Evolutionary conservation across 1,284 basidiomycete genomes (phyloP), one percentile per base, ranked within the genome.

Genomic region (Singerocomus rubriflavus): DNA sequence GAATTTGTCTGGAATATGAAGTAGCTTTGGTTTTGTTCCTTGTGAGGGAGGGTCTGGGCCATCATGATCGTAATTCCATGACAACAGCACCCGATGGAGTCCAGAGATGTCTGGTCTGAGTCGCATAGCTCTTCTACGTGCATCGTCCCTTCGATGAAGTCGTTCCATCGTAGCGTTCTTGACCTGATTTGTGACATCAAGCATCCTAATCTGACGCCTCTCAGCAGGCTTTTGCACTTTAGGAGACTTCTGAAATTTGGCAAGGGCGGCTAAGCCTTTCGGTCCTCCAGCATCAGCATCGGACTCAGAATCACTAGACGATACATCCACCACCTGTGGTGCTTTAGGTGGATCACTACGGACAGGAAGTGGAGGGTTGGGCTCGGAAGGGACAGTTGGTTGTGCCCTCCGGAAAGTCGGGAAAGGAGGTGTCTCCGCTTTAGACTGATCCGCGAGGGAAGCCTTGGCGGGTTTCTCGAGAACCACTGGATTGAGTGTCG

Each of bases 21-120:
- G 55, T 29, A 78, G 61, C 8, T 65, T 57, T 13, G 69, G 59
- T 29, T 66, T 68, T 5, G 67, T 58, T 10, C 72, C 77, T 40
- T 68, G 66, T 11, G 69, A 62, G 0, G 86, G 84, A 30, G 85
- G 85, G 41, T 76, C 71, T 8, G 80, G 71, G 10, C 85, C 88
- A 2, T 70, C 70, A 56, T 90, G 79, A 45, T 86, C 78, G 54
- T 93, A 93, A 66, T 91, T 76, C 96, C 96, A 99, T 0, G 87
- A 83, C 1, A 99, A 71, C 34, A 99, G 77, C n/a, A 77, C 76
- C 35, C 82, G 82, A 67, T 96, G 91, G 17, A 99, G 80, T 12
- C 76, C 77, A 12, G 84, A 83, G 30, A 95, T 77, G 64, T 98
- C 88, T 0, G 94, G 94, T 58, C 84, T 86, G 57, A 94, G 77